Evolutionary conservation across 2,329 filamentous ascomycete genomes (phyloP), one percentile per base, ranked within the genome.

Genomic region (Didymellaceae sp.): DNA sequence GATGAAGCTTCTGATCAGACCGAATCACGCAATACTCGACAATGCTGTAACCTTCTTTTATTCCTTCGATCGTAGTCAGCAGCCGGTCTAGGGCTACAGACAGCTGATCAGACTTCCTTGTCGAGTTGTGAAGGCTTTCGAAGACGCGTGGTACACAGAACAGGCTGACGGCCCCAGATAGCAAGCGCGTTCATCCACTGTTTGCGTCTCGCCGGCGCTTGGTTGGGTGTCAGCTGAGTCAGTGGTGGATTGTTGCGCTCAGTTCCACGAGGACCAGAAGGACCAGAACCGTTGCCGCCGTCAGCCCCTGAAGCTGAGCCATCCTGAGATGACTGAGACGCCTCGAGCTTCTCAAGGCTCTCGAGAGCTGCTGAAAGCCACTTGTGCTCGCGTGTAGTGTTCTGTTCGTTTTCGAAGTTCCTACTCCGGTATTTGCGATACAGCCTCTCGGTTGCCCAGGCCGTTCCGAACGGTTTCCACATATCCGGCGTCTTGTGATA

Each of bases 371-470:
- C 8, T 21, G 17, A 18, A 20, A 33, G n/a, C n/a, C n/a, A n/a
- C n/a, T n/a, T n/a, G n/a, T n/a, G n/a, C n/a, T n/a, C n/a, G n/a
- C n/a, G n/a, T n/a, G n/a, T n/a, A n/a, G n/a, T n/a, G n/a, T n/a
- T n/a, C n/a, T n/a, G n/a, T n/a, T n/a, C n/a, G n/a, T n/a, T n/a
- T n/a, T n/a, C n/a, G n/a, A n/a, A n/a, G n/a, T n/a, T n/a, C n/a
- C n/a, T n/a, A n/a, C n/a, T n/a, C n/a, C n/a, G 11, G 11, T 25
- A 18, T 14, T 24, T 25, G 17, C 45, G 30, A 16, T 20, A 41
- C 1, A 50, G 17, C 41, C 45, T 46, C 21, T 54, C 45, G 4
- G 49, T 35, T 1, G 26, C 30, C 45, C 52, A 54, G 24, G 42
- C 51, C 6, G 24, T 25, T 6, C 51, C 51, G 5, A 37, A 21